Base-by-base conservation (phyloP, 352 stramenopile species). In the Globisporangium rhizosaccharum region DNA sequence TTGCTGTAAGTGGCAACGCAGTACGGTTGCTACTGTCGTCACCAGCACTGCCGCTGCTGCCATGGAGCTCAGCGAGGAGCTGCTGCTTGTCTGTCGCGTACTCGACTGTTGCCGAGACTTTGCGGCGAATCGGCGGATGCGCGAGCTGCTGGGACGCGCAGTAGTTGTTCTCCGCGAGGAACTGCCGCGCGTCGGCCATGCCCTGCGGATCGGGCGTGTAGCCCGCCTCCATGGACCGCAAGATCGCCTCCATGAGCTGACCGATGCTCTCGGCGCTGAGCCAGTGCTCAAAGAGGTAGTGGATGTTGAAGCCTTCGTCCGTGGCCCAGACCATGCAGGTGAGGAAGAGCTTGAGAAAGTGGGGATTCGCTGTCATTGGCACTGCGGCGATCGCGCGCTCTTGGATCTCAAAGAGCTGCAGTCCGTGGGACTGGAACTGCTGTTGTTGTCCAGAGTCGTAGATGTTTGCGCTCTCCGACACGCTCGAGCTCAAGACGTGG, bases 381-480 rank as follows among this genome's bases (percentile, higher is more conserved):
- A 91, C 60, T 5, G 76, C 79, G 6, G 83, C 72, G 53, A 91
- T 75, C 14, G 84, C 84, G 41, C 80, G 85, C 58, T 90, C 76
- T 57, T 94, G 84, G 12, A 91, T 77, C 51, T 92, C 77, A 51
- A 91, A 90, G 18, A 94, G 69, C 55, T 88, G 77, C 12, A 94
- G 49, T 0, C 71, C 67, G 41, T 46, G 15, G n/a, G 14, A 0
- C 2, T 41, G 17, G 3, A 42, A 17, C 14, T 46, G 25, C 12
- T 6, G 36, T 0, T 15, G 17, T 12, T 48, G 39, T 33, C 33
- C 33, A 18, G 42, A 15, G 5, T 48, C 25, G 8, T 9, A 12
- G 37, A 20, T 33, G 47, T 17, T 3, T 15, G 30, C 42, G 10
- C n/a, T 23, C 26, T 60, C 59, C 1, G 51, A 59, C 33, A 30